Conservation (phyloP, 2,329 filamentous ascomycete species). For the Didymella sp. region DNA sequence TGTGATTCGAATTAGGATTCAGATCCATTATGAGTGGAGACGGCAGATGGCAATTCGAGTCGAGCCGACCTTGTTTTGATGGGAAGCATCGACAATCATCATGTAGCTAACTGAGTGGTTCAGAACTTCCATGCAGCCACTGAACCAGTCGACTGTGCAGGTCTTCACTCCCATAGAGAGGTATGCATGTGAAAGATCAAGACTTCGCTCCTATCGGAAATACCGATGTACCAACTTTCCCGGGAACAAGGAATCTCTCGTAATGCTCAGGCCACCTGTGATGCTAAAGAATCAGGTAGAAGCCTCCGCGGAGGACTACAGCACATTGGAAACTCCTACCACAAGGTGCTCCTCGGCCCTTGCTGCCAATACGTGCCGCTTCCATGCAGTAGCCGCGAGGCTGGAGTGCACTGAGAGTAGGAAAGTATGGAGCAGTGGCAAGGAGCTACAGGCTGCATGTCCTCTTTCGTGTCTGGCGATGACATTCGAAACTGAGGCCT, state of each 20-base stretch:
- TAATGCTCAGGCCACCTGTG: conserved; percentile 8
- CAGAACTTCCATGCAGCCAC: background rate
- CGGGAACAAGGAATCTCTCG: conserved; percentile 8
- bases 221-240: conserved; percentile 4
- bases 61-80: conserved; percentile 1
- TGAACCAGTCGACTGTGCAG: background rate
- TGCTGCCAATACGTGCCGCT: background rate
- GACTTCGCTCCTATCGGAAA: conserved; percentile 4
- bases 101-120: background rate
- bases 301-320: background rate
- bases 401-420: background rate
- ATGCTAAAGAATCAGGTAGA: background rate
- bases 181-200: conserved; percentile 3
- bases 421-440: background rate
- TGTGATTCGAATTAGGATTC: conserved; percentile 6
- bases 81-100: background rate
- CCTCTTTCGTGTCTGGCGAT: background rate
- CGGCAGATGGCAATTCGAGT: conserved; percentile 5
- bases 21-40: conserved; percentile 1
- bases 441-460: background rate
- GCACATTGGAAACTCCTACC: background rate
- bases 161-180: background rate
- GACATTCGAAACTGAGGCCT: background rate
- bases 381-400: background rate
- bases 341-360: background rate